A percentile compares a stretch with the other conserved stretches of the same genome.
These are phyloP conservation scores for Poa pratensis DNA, from an alignment of 176 grass and related monocot species.

Conservation along the genomic window DNA sequence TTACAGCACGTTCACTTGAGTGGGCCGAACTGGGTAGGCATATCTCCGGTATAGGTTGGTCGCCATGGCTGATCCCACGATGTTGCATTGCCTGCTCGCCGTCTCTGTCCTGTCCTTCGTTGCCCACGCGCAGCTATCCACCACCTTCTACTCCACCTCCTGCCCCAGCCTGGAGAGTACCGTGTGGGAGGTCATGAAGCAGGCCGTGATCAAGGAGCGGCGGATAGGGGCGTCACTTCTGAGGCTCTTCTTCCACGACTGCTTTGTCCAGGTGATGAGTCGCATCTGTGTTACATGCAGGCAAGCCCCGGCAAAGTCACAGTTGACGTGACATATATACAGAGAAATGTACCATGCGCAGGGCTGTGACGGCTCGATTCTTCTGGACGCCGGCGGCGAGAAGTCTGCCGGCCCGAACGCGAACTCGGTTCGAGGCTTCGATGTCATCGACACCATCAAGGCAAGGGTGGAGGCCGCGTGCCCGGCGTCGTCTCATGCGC, in stretches of 20 bases:
- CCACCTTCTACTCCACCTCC: slow-evolving; percentile 50
- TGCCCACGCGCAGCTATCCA: slow-evolving; percentile 47
- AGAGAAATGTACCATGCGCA: neutral
- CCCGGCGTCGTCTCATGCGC: slow-evolving; percentile 89
- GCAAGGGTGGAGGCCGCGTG: slow-evolving; percentile 47
- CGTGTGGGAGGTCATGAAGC: slow-evolving; percentile 44
- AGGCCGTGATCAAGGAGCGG: slow-evolving; percentile 41
- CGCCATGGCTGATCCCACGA: slow-evolving; percentile 38
- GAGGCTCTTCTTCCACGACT: slow-evolving; percentile 85
- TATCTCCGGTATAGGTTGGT: neutral
- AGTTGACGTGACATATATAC: too few relatives aligned
- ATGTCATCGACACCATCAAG: slow-evolving; percentile 71
- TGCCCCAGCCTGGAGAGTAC: slow-evolving; percentile 58
- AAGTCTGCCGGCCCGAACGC: slow-evolving; percentile 63
- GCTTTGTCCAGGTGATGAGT: slow-evolving; percentile 58
- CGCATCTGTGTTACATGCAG: too few relatives aligned
- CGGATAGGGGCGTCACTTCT: slow-evolving; percentile 70
- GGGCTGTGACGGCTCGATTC: slow-evolving; percentile 74
- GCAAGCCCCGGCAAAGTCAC: too few relatives aligned
- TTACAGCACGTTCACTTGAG: too few relatives aligned
- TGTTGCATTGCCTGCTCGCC: slow-evolving; percentile 32
- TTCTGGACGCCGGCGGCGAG: slow-evolving; percentile 64
- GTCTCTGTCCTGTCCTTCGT: slow-evolving; percentile 30
- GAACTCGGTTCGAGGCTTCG: slow-evolving; percentile 61
- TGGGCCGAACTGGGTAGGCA: too few relatives aligned